These are phyloP conservation scores for Skeletonema grethae DNA, from an alignment of 108 stramenopile species.

Conservation along the genomic window DNA sequence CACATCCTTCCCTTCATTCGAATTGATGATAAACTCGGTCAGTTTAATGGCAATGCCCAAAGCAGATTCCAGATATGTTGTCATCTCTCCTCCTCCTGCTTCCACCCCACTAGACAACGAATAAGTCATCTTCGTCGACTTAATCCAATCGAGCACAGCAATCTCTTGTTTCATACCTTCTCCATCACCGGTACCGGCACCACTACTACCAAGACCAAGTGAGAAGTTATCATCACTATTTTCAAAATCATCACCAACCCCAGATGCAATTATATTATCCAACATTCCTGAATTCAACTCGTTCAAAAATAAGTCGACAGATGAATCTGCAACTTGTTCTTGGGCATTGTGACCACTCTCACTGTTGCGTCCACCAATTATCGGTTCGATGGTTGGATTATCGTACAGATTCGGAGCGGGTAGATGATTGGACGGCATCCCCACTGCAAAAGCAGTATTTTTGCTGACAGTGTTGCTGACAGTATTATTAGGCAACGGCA, in stretches of 20 bases:
- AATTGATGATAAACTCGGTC: conserved; percentile 17
- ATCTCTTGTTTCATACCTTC: neutral
- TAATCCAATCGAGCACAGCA: conserved; percentile 15
- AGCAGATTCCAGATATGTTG: conserved; percentile 14
- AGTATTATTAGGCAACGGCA: no score
- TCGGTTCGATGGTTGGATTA: no score
- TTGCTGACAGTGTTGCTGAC: no score
- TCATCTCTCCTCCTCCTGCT: neutral
- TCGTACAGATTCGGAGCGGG: no score
- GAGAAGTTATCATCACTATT: neutral
- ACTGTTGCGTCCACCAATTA: no score
- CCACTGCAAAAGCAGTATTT: no score
- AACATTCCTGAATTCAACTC: neutral
- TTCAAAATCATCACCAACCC: neutral
- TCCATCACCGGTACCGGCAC: neutral
- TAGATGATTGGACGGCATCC: no score
- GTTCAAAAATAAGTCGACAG: neutral
- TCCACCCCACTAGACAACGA: neutral
- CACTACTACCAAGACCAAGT: neutral
- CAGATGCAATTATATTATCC: neutral
- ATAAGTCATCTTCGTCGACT: neutral
- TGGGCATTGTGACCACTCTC: no score
- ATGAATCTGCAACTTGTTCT: no score
- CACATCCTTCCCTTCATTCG: neutral
- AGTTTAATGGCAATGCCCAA: conserved; percentile 29